These are phyloP conservation scores for Hericium rajendrae DNA, from an alignment of 768 basidiomycete species.

Conservation along the genomic window DNA sequence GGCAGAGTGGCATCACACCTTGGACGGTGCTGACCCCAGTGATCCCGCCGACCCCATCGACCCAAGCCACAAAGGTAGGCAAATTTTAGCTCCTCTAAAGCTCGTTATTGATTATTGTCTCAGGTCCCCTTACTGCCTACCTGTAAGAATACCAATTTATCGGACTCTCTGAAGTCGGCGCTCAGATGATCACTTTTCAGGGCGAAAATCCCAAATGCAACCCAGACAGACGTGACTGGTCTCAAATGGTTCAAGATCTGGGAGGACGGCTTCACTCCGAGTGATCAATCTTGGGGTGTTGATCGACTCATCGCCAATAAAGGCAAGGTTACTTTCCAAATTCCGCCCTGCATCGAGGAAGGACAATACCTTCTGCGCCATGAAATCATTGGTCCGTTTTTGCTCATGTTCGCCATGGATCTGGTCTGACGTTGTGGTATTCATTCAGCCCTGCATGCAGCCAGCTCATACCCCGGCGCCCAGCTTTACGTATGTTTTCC, in stretches of 20 bases:
- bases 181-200: background rate
- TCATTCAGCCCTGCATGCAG: slow-evolving; percentile 34
- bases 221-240: slow-evolving; percentile 35
- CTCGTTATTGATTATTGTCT: background rate
- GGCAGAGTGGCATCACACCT: slow-evolving; percentile 43
- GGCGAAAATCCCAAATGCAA: slow-evolving; percentile 35
- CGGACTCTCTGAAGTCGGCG: background rate
- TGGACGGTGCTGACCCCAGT: slow-evolving; percentile 32
- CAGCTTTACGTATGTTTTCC: slow-evolving; percentile 36
- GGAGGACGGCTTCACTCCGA: slow-evolving; percentile 29
- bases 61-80: slow-evolving; percentile 33
- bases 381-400: slow-evolving; percentile 37
- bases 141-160: slow-evolving; percentile 20
- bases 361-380: slow-evolving; percentile 23
- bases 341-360: slow-evolving; percentile 18
- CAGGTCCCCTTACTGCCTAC: slow-evolving; percentile 37
- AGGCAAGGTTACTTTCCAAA: slow-evolving; percentile 33
- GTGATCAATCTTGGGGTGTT: slow-evolving; percentile 33
- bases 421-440: background rate
- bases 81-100: background rate
- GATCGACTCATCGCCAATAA: slow-evolving; percentile 37
- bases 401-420: slow-evolving; percentile 4
- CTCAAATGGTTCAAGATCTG: slow-evolving; percentile 48
- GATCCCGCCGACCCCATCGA: slow-evolving; percentile 44
- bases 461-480: slow-evolving; percentile 40